Evolutionary conservation across 768 basidiomycete genomes (phyloP), one percentile per base, ranked within the genome.

Genomic region (Pisolithus marmoratus): DNA sequence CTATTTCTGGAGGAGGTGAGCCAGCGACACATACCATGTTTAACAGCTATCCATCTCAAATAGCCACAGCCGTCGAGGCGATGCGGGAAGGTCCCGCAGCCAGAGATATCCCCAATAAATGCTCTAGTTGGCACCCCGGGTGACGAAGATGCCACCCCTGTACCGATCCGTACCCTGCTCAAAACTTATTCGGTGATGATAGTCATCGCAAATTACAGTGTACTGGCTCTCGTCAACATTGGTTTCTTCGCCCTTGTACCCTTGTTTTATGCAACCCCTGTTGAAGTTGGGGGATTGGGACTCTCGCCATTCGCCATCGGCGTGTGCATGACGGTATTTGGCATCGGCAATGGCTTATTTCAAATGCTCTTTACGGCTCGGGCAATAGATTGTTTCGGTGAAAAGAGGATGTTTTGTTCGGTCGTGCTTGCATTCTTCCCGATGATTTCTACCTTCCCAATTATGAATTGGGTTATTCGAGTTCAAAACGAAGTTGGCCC

Each of bases 1-100:
- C 50, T 73, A 26, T 55, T 80, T 15, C 67, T 87, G 17, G 75
- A 81, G 53, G 86, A 87, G 69, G 77, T 75, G 20, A 19, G 68
- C 14, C 3, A 20, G 41, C 5, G n/a, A 14, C 12, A 11, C 14
- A 20, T 43, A 19, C 37, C 37, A 38, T 38, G 37, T 38, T 5
- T n/a, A n/a, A n/a, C 15, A 47, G 23, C 46, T 47, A 6, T 27
- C 46, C 23, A 6, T 8, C 23, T 43, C 41, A 43, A 24, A 20
- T 43, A 43, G 41, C 23, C 41, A 24, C 19, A 20, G 12, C 41
- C 19, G 6, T 19, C 41, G 12, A 20, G 19, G 41, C 41, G 23
- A 22, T 20, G 14, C 6, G 23, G 23, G 41, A 43, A 43, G 14
- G 14, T 15, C 23, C 14, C 19, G 23, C n/a, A n/a, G n/a, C n/a